Percentiles rank a stretch among this genome's conserved stretches.
Conservation (phyloP, 164 flowering plant species). For the Vitis labrusca region DNA sequence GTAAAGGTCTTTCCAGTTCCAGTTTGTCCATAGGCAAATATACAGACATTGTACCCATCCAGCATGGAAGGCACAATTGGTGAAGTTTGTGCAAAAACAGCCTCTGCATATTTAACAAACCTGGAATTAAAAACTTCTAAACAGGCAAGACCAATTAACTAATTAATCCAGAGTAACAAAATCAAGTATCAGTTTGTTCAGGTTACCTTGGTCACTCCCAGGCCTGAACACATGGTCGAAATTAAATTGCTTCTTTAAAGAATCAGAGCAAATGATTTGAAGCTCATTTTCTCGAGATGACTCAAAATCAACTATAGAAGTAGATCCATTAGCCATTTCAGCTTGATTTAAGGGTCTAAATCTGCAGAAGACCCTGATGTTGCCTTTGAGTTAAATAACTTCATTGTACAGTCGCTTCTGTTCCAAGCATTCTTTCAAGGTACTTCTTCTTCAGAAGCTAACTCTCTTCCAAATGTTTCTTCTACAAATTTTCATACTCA, state of each 20-base stretch:
- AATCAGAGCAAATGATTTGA: slow-evolving; percentile 56
- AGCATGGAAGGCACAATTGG: slow-evolving; percentile 75
- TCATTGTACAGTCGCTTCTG: slow-evolving; percentile 82
- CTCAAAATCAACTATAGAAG: slow-evolving; percentile 63
- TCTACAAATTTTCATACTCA: slow-evolving; percentile 48
- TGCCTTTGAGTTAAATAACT: slow-evolving; percentile 86
- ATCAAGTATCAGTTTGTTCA: neutral
- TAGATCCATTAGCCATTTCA: slow-evolving; percentile 52
- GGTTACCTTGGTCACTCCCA: slow-evolving; percentile 72
- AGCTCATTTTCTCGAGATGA: slow-evolving; percentile 63
- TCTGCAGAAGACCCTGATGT: slow-evolving; percentile 89
- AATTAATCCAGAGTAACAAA: neutral
- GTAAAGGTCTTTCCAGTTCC: slow-evolving; percentile 97
- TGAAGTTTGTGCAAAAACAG: slow-evolving; percentile 67
- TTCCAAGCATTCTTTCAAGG: slow-evolving; percentile 52
- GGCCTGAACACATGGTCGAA: slow-evolving; percentile 81
- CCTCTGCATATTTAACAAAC: slow-evolving; percentile 45
- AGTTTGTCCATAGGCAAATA: slow-evolving; percentile 95
- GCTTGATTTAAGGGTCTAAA: slow-evolving; percentile 70
- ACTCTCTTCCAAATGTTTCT: slow-evolving; percentile 28
- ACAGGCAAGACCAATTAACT: neutral
- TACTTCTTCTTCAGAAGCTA: neutral
- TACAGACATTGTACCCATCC: slow-evolving; percentile 91
- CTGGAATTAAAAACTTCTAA: no score
- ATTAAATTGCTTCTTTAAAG: slow-evolving; percentile 73